A percentile compares a stretch with the other conserved stretches of the same genome.
phyloP scores from a whole-genome alignment of 345 rosid genomes.

The Citrus unshiu region DNA sequence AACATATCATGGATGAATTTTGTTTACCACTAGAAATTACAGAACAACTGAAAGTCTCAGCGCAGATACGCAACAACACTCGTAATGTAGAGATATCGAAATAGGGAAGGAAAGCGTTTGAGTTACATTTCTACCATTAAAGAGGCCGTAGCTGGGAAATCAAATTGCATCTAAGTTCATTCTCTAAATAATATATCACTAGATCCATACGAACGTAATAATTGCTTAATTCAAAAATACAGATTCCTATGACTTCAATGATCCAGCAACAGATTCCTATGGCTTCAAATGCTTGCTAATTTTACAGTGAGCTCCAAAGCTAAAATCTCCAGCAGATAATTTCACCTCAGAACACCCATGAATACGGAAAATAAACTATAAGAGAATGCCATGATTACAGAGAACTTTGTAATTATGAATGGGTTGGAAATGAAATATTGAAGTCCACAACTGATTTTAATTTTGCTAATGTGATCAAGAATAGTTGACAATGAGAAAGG shows the following conservation, averaged over 20 bases:
- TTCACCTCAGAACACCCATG: background rate
- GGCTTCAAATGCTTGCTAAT: background rate
- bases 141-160: background rate
- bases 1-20: background rate
- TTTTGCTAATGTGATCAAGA: slow-evolving; percentile 6
- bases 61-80: background rate
- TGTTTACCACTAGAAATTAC: background rate
- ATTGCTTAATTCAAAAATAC: background rate
- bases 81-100: background rate
- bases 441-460: slow-evolving; percentile 4
- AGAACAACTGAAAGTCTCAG: background rate
- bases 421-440: background rate
- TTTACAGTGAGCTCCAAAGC: background rate
- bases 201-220: background rate
- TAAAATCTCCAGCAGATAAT: background rate
- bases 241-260: background rate
- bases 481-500: slow-evolving; percentile 19
- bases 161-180: background rate
- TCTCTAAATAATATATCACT: background rate
- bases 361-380: background rate
- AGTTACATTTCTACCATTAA: background rate
- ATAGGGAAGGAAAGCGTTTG: background rate
- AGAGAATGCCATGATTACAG: slow-evolving; percentile 6
- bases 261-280: background rate
- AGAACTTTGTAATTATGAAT: background rate